These are phyloP conservation scores for Puccinia brachypodii DNA, from an alignment of 1,284 basidiomycete genomes.

Conservation along the genomic window DNA sequence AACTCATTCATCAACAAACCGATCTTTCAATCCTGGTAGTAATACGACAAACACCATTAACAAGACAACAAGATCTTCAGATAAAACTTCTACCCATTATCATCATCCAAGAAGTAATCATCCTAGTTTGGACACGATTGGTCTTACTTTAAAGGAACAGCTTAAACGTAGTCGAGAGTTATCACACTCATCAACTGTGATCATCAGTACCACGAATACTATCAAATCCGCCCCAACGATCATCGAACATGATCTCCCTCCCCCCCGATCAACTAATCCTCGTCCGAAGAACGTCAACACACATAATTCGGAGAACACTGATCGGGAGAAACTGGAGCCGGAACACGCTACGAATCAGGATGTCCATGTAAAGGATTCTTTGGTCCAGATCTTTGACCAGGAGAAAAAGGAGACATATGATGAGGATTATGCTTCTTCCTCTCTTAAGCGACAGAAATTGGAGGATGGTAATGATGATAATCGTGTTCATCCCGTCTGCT, in stretches of 20 bases:
- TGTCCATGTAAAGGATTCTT: no score
- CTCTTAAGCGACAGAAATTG: no score
- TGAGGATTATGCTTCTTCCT: no score
- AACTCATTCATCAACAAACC: not conserved
- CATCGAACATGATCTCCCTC: not conserved
- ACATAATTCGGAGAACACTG: no score
- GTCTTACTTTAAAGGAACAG: conserved; percentile 44
- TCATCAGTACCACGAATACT: not conserved
- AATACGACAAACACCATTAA: not conserved
- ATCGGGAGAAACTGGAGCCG: no score
- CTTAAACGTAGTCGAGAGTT: conserved; percentile 34
- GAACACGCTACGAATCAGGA: no score
- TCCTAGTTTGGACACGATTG: conserved; percentile 27
- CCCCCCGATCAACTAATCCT: not conserved
- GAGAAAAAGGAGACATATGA: no score
- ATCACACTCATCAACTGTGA: no score
- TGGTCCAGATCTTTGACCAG: no score
- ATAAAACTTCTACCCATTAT: conserved; percentile 1
- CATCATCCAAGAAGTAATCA: not conserved
- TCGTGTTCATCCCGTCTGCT: no score
- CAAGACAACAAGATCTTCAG: not conserved
- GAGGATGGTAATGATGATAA: no score
- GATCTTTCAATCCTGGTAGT: not conserved
- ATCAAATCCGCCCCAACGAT: not conserved
- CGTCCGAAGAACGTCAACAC: not conserved